A percentile compares a stretch with the other conserved stretches of the same genome.
Evolutionary conservation across 2,329 filamentous ascomycete species (phyloP).

Genomic region (Botryosphaeria dothidea): DNA sequence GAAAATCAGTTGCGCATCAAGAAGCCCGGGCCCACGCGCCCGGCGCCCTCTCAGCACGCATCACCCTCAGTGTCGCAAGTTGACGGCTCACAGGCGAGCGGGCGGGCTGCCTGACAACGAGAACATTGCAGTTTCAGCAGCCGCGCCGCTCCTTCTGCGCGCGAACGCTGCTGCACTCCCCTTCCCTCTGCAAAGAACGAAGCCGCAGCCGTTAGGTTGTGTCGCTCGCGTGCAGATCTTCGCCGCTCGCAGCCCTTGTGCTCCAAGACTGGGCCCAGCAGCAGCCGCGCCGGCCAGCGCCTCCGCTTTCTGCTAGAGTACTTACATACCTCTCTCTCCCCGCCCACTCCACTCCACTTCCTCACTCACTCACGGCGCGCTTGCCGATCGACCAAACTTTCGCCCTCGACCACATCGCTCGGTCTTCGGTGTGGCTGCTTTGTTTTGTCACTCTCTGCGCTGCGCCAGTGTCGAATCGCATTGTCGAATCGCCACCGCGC

Average conservation of each 20-base stretch:
- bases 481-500: background rate
- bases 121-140: conserved; percentile 5
- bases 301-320: conserved; percentile 3
- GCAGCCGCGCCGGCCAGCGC: background rate
- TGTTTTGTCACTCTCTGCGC: background rate
- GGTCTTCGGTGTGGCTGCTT: background rate
- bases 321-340: background rate
- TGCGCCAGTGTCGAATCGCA: background rate
- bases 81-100: background rate
- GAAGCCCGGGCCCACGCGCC: background rate
- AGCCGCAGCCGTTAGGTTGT: background rate
- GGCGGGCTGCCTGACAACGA: conserved; percentile 7
- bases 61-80: conserved; percentile 4
- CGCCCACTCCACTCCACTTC: background rate
- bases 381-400: background rate
- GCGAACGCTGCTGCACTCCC: background rate
- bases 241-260: conserved; percentile 10
- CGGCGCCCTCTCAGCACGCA: background rate
- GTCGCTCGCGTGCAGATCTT: conserved; percentile 6
- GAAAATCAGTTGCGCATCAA: background rate
- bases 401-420: background rate
- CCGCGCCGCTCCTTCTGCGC: background rate
- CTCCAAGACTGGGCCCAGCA: background rate
- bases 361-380: conserved; percentile 3
- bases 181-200: background rate